phyloP scores from a whole-genome alignment of 345 rosid species.

The Syzygium aqueum region DNA sequence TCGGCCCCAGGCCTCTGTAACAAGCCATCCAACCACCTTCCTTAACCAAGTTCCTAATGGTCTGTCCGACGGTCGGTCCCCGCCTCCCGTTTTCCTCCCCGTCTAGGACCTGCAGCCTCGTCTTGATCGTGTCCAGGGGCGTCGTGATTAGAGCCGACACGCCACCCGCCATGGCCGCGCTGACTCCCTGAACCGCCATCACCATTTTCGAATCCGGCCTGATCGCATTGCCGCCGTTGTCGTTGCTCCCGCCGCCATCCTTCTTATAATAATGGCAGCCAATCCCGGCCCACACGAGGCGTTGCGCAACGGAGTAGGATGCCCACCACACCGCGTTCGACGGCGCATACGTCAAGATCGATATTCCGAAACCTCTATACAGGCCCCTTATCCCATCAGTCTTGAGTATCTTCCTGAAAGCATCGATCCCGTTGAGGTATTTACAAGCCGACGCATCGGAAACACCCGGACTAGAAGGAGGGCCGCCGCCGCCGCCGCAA shows the following conservation, averaged over 20 bases:
- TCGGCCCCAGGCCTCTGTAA: constrained; percentile 83
- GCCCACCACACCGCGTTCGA: constrained; percentile 92
- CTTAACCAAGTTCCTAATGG: constrained; percentile 60
- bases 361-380: constrained; percentile 83
- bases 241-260: constrained; percentile 19
- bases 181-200: constrained; percentile 87
- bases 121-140: constrained; percentile 96
- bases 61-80: constrained; percentile 63
- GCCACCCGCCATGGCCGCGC: constrained; percentile 96
- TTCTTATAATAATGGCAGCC: constrained; percentile 42
- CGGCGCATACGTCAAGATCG: constrained; percentile 81
- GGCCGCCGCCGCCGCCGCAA: background rate
- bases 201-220: constrained; percentile 61
- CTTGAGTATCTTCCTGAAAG: constrained; percentile 54
- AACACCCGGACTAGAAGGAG: constrained; percentile 6
- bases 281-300: constrained; percentile 52
- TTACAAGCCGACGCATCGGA: constrained; percentile 38
- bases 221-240: constrained; percentile 11
- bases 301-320: constrained; percentile 62
- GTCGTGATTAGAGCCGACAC: constrained; percentile 83
- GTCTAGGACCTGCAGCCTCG: constrained; percentile 79
- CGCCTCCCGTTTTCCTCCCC: constrained; percentile 68
- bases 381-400: constrained; percentile 63
- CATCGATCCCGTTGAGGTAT: constrained; percentile 70
- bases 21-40: constrained; percentile 97